A percentile compares a stretch with the other conserved stretches of the same genome.
Evolutionary conservation across 139 green algal genomes (phyloP).

Genomic region (Deuterostichococcus epilithicus): DNA sequence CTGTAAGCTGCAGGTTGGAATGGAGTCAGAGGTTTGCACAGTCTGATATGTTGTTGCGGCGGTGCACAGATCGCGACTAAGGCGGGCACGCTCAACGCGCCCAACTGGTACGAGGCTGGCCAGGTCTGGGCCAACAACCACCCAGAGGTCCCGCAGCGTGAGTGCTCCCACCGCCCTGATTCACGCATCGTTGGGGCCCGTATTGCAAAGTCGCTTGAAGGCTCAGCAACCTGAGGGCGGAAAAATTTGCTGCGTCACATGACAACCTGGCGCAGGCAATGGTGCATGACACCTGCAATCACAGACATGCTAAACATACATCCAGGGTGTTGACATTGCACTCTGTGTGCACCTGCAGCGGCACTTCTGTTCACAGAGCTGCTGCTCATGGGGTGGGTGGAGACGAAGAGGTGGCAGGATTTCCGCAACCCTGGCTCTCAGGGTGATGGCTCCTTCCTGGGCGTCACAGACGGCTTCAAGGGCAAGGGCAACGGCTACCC

Average conservation of each 20-base stretch:
- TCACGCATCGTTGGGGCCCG: background rate
- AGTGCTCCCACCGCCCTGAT: background rate
- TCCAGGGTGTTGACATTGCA: background rate
- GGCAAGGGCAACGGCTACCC: slow-evolving; percentile 54
- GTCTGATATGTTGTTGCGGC: too few species aligned
- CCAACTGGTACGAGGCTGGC: slow-evolving; percentile 74
- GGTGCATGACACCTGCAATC: too few species aligned
- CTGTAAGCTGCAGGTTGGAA: too few species aligned
- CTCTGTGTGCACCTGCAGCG: slow-evolving; percentile 22
- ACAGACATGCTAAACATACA: background rate
- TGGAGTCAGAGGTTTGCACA: too few species aligned
- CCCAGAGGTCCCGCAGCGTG: slow-evolving; percentile 61
- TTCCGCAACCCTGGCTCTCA: slow-evolving; percentile 81
- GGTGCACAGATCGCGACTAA: slow-evolving; percentile 42
- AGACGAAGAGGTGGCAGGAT: slow-evolving; percentile 79
- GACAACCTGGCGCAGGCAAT: background rate
- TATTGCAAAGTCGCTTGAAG: background rate
- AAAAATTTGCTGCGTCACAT: background rate
- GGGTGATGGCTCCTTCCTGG: slow-evolving; percentile 79
- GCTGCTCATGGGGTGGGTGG: slow-evolving; percentile 67
- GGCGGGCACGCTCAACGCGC: slow-evolving; percentile 29
- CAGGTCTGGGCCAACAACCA: slow-evolving; percentile 60
- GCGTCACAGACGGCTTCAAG: slow-evolving; percentile 79
- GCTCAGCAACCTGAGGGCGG: background rate
- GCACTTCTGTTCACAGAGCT: slow-evolving; percentile 65